phyloP scores from a whole-genome alignment of 2,329 filamentous ascomycete genomes.

The Aspergillus quadricinctus region DNA sequence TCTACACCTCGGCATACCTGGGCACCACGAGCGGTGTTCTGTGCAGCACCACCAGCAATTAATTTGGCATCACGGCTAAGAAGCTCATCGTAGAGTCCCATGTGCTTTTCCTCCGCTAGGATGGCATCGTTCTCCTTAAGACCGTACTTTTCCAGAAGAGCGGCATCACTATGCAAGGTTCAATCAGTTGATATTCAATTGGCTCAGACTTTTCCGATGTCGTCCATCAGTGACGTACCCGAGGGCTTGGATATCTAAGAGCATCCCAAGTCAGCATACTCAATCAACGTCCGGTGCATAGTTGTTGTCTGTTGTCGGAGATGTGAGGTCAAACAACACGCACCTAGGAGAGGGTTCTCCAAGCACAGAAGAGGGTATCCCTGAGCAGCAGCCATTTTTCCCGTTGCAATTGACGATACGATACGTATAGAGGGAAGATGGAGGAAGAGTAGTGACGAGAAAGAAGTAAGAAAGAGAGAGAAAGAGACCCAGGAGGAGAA shows the following conservation, averaged over 20 bases:
- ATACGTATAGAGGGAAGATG: slow-evolving; percentile 4
- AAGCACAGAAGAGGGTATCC: slow-evolving; percentile 87
- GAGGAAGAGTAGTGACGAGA: background rate
- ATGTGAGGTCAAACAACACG: slow-evolving; percentile 10
- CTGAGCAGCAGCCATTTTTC: slow-evolving; percentile 66
- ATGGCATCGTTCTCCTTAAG: slow-evolving; percentile 97
- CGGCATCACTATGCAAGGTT: slow-evolving; percentile 59
- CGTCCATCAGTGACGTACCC: slow-evolving; percentile 46
- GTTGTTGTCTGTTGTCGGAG: background rate
- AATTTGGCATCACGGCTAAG: slow-evolving; percentile 89
- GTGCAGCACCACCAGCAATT: slow-evolving; percentile 91
- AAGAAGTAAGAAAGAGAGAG: slow-evolving; percentile 9
- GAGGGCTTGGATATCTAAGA: slow-evolving; percentile 78
- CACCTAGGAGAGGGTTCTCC: slow-evolving; percentile 95
- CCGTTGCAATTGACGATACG: slow-evolving; percentile 6
- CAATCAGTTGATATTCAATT: slow-evolving; percentile 5
- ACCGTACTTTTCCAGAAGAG: slow-evolving; percentile 84
- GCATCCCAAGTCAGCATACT: slow-evolving; percentile 16
- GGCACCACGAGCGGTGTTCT: slow-evolving; percentile 94
- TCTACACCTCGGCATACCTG: slow-evolving; percentile 48
- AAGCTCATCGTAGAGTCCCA: slow-evolving; percentile 86
- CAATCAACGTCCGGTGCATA: background rate
- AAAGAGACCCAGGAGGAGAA: slow-evolving; percentile 5
- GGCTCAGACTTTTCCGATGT: background rate
- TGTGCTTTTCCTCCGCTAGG: slow-evolving; percentile 88